These are phyloP conservation scores for Lepiota venenata DNA, from an alignment of 768 basidiomycete species.

Conservation along the genomic window DNA sequence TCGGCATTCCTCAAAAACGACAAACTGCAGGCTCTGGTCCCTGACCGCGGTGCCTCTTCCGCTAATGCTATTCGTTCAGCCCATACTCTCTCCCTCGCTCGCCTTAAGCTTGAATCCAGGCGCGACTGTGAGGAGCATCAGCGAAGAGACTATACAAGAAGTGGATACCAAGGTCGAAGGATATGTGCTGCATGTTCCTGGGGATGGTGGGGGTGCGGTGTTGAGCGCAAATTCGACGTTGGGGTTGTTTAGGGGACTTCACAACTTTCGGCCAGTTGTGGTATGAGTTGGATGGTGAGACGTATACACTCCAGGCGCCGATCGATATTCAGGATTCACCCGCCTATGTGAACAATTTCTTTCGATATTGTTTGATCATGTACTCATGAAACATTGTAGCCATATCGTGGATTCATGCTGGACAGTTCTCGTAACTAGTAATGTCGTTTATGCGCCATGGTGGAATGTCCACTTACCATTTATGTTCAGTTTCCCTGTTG, in stretches of 20 bases:
- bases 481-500: conserved; percentile 49
- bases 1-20: conserved; percentile 43
- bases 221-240: conserved; percentile 61
- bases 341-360: conserved; percentile 48
- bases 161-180: conserved; percentile 51
- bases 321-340: conserved; percentile 55
- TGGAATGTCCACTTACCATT: not conserved
- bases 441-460: conserved; percentile 18
- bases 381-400: conserved; percentile 30
- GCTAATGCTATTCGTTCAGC: conserved; percentile 34
- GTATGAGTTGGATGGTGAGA: conserved; percentile 54
- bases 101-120: conserved; percentile 34
- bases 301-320: conserved; percentile 55
- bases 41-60: conserved; percentile 55
- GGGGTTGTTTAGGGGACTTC: conserved; percentile 66
- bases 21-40: conserved; percentile 54
- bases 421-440: conserved; percentile 80
- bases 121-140: conserved; percentile 37
- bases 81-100: conserved; percentile 37
- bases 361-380: not conserved
- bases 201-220: conserved; percentile 48
- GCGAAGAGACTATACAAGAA: conserved; percentile 47
- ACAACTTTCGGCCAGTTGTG: conserved; percentile 76
- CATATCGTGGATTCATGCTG: conserved; percentile 75
- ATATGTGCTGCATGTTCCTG: conserved; percentile 55